Evolutionary conservation across 176 grass and related monocot species (phyloP), one percentile per base, ranked within the genome.

Genomic region (Dendrocalamus sinicus): DNA sequence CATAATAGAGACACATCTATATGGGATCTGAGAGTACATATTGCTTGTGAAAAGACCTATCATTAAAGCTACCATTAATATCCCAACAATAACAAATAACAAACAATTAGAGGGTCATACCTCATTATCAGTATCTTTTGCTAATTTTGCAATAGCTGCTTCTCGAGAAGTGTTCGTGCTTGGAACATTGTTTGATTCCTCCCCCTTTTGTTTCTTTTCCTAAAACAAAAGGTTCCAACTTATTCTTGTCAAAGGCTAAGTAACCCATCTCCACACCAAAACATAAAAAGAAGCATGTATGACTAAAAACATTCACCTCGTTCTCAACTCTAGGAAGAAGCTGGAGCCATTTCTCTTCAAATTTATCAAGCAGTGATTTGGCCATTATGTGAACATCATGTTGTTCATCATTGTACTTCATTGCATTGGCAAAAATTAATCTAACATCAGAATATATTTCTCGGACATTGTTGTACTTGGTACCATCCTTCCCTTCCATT

Each of bases 381-480:
- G 96, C 96, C 91, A 98, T 89, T 47, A 91, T 70, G 79, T 95
- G 93, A 65, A 98, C 26, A 73, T 89, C 61, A 73, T 93, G 88
- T 30, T 30, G 52, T 20, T 90, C 86, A 76, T 94, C 90, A 81
- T 98, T 98, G 83, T 96, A 98, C 72, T 65, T 89, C 96, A 98
- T 98, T 78, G 96, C 96, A 73, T 98, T 98, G 44, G 89, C 85
- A 86, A 98, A 98, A 81, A 98, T 88, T 76, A 98, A 88, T 86
- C 93, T 89, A 72, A 98, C 93, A 88, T 98, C 93, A n/a, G 93
- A 82, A 91, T 84, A 88, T 86, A 98, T 96, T 83, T 98, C 93
- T 84, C 92, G 82, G 68, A 94, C 93, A 89, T 76, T 98, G 40
- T 72, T 92, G 80, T 98, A 98, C 65, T 80, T 92, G 70, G 23